Conservation (phyloP, 495 filamentous ascomycete genomes). For the Neurospora intermedia region DNA sequence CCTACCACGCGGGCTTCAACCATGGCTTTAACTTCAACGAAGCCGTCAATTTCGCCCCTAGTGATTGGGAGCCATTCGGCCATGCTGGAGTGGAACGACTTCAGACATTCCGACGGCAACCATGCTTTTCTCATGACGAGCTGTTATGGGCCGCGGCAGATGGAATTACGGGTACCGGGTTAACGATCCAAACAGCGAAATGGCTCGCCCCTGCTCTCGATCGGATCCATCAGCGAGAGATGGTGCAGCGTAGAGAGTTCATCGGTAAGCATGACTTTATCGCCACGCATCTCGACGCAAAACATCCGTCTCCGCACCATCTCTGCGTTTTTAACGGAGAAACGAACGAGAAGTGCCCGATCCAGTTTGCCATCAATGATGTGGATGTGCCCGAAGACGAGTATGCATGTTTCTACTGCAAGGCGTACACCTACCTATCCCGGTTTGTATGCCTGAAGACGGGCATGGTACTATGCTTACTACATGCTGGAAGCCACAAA, state of each 20-base stretch:
- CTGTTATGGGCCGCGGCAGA: slow-evolving; percentile 75
- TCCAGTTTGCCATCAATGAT: slow-evolving; percentile 45
- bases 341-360: slow-evolving; percentile 28
- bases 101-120: slow-evolving; percentile 78
- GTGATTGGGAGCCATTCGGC: slow-evolving; percentile 94
- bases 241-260: slow-evolving; percentile 55
- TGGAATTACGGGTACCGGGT: slow-evolving; percentile 53
- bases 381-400: slow-evolving; percentile 78
- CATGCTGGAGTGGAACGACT: slow-evolving; percentile 77
- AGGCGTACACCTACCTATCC: slow-evolving; percentile 83
- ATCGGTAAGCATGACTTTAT: slow-evolving; percentile 45
- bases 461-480: slow-evolving; percentile 65
- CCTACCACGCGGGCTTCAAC: slow-evolving; percentile 89
- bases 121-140: slow-evolving; percentile 96
- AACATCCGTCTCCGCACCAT: slow-evolving; percentile 19
- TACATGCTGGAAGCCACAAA: slow-evolving; percentile 64
- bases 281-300: slow-evolving; percentile 44
- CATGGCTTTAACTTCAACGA: slow-evolving; percentile 99
- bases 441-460: slow-evolving; percentile 73
- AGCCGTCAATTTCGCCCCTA: slow-evolving; percentile 93
- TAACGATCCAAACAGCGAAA: slow-evolving; percentile 85
- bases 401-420: slow-evolving; percentile 85
- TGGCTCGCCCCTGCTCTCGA: slow-evolving; percentile 85
- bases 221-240: slow-evolving; percentile 63
- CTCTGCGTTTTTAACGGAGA: slow-evolving; percentile 34